These are phyloP conservation scores for Suillus occidentalis DNA, from an alignment of 768 basidiomycete species.

Conservation along the genomic window DNA sequence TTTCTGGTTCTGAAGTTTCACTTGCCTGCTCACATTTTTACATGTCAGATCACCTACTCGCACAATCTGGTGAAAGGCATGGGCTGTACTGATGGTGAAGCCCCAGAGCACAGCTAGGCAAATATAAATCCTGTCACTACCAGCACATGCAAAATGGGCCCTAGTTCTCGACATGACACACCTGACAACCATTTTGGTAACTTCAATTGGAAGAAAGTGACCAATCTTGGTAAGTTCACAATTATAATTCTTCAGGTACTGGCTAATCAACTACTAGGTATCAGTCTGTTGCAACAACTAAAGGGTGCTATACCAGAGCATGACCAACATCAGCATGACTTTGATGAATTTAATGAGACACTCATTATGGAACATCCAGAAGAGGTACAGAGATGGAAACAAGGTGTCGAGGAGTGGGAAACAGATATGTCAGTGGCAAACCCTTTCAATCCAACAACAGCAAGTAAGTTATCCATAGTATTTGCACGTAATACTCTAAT, in stretches of 20 bases:
- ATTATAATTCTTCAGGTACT: neutral
- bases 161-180: constrained; percentile 29
- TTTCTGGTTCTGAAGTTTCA: constrained; percentile 19
- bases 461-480: neutral
- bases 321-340: neutral
- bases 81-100: too few relatives aligned
- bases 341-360: neutral
- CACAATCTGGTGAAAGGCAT: neutral
- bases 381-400: constrained; percentile 10
- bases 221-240: constrained; percentile 20
- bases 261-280: neutral
- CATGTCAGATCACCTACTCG: too few relatives aligned
- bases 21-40: constrained; percentile 12
- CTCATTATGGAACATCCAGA: neutral
- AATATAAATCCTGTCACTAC: too few relatives aligned
- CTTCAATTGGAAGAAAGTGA: constrained; percentile 34
- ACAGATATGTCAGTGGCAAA: constrained; percentile 19
- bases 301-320: neutral
- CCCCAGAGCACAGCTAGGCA: too few relatives aligned
- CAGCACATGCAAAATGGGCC: constrained; percentile 32
- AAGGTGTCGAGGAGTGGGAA: constrained; percentile 24
- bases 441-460: constrained; percentile 18
- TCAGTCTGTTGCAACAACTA: constrained; percentile 2
- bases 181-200: constrained; percentile 36
- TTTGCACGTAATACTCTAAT: neutral